A percentile compares a stretch with the other conserved stretches of the same genome.
These are phyloP conservation scores for Penicillium coprophilum DNA, from an alignment of 495 filamentous ascomycete species.

Conservation along the genomic window DNA sequence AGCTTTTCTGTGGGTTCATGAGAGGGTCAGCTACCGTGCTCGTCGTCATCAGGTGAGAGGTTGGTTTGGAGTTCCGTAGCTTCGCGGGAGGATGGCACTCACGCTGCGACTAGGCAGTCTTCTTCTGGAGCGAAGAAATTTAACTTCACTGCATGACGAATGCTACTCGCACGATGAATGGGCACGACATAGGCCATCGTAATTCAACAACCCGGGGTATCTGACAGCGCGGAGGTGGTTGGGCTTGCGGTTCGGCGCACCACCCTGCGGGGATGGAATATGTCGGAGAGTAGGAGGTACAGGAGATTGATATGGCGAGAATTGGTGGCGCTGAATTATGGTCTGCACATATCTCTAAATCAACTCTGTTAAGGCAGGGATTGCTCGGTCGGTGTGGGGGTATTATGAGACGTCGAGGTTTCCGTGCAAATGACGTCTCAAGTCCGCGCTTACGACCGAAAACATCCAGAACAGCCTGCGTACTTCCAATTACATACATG, in stretches of 20 bases:
- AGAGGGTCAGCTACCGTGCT: slow-evolving; percentile 7
- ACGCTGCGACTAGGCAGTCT: slow-evolving; percentile 86
- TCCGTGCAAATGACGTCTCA: slow-evolving; percentile 28
- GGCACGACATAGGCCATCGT: slow-evolving; percentile 92
- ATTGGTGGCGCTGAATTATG: neutral
- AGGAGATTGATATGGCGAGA: neutral
- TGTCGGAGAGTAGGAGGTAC: neutral
- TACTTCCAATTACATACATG: neutral
- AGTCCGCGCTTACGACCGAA: slow-evolving; percentile 31
- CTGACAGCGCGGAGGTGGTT: slow-evolving; percentile 13
- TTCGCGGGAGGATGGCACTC: slow-evolving; percentile 35
- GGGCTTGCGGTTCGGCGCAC: slow-evolving; percentile 14
- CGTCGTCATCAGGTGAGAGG: neutral
- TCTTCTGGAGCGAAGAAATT: slow-evolving; percentile 70
- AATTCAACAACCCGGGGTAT: slow-evolving; percentile 2
- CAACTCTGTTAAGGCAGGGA: neutral
- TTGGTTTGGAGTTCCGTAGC: neutral
- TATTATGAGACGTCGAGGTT: slow-evolving; percentile 8
- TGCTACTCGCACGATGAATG: slow-evolving; percentile 86
- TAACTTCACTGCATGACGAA: slow-evolving; percentile 81
- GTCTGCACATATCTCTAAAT: slow-evolving; percentile 17
- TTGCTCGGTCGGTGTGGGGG: slow-evolving; percentile 1
- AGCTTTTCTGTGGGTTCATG: slow-evolving; percentile 62
- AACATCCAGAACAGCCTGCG: slow-evolving; percentile 6
- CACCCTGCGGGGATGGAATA: slow-evolving; percentile 10